Evolutionary conservation across 2,329 filamentous ascomycete species (phyloP), one percentile per base, ranked within the genome.

Genomic region (Penicillium rolfsii): DNA sequence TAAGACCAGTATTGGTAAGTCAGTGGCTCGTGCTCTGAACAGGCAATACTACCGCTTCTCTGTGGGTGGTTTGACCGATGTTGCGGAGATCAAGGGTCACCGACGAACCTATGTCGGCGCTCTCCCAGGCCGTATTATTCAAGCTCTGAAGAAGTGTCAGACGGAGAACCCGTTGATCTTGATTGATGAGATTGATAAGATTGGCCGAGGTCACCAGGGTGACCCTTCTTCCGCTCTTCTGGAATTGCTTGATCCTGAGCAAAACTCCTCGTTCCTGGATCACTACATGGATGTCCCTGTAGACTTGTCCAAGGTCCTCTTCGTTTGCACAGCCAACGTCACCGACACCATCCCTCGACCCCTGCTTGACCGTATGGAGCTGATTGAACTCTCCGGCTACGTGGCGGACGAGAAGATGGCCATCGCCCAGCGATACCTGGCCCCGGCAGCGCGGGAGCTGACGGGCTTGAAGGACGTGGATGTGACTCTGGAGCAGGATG

Each of bases 281-380:
- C 95, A 99, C 77, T 99, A 99, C 80, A 92, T 99, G 86, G 95
- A 99, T 76, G 93, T 99, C 0, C 95, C 95, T 0, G 94, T 99
- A 5, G 95, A 99, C 74, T 83, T 99, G 54, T 97, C 93, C 54
- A 98, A 98, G 80, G 95, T 99, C 2, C 84, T 99, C 24, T 99
- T 99, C 74, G 95, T 99, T 45, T 99, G 95, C 83, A 99, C 95
- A 14, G 95, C 95, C 61, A 99, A 99, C 77, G 96, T 98, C 89
- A 97, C 93, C 0, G 95, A 99, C 72, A 99, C 95, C 0, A 99
- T 99, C 63, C 95, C 95, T 16, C 87, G 93, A 45, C 96, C 95
- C 3, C 84, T 99, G 0, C 84, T 98, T 16, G 95, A 99, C 74
- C 89, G 95, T 69, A 99, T 99, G 95, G 95, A 99, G 77, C 87